Evolutionary conservation across 2,329 filamentous ascomycete species (phyloP), one percentile per base, ranked within the genome.

Genomic region (Neoascochyta sp.): DNA sequence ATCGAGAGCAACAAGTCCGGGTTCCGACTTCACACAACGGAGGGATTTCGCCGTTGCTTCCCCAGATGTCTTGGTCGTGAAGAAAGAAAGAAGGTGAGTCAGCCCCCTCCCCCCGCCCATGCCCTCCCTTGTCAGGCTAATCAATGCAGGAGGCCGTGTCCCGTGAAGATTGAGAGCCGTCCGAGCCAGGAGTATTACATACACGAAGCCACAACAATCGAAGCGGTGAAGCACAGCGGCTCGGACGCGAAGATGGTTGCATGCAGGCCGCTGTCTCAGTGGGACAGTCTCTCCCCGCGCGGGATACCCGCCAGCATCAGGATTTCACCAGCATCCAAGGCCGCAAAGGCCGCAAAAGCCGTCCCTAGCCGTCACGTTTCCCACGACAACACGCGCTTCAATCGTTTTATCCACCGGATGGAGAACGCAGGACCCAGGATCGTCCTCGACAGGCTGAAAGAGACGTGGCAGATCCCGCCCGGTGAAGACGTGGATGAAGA

Each of bases 321-420:
- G 13, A 36, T 47, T 14, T 35, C 35, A 11, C 40, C 44, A 11
- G 41, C 37, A 21, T 35, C 44, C 1, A 29, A 26, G n/a, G 26
- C 39, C 11, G 34, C 41, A 4, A 52, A 50, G 15, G 39, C 40
- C 12, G 33, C 45, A n/a, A n/a, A n/a, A n/a, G n/a, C n/a, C n/a
- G n/a, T n/a, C n/a, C n/a, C n/a, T n/a, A n/a, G n/a, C n/a, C n/a
- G n/a, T n/a, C n/a, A n/a, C 9, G 32, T 39, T 15, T 32, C 41
- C 3, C 44, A 50, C 9, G 52, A 39, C 29, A 53, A 34, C 16
- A 38, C 47, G 12, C 56, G 66, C 7, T 63, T 79, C 34, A 72
- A 76, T 50, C 66, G 69, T 7, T 73, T 77, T 42, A 69, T 78
- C 26, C 62, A 66, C 18, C 67, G 70, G 27, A 78, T 80, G 74